A percentile compares a stretch with the other conserved stretches of the same genome.
phyloP scores from a whole-genome alignment of 2,329 filamentous ascomycete species.

The Fusarium marasasianum region DNA sequence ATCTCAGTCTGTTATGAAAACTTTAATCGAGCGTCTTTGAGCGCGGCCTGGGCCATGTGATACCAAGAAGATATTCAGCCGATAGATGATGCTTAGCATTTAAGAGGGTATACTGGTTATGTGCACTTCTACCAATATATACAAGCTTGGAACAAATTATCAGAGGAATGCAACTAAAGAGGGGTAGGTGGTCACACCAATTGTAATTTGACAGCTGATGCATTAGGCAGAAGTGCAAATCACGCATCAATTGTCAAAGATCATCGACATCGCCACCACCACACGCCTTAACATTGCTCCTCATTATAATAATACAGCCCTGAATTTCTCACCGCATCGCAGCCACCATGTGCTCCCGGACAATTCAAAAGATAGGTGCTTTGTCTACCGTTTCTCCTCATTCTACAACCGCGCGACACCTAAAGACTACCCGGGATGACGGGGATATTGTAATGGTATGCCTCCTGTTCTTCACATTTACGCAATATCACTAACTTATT shows the following conservation, averaged over 20 bases:
- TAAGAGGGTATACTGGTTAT: rapidly evolving
- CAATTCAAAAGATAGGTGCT: not conserved
- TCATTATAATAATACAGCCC: not conserved
- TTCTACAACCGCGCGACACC: not conserved
- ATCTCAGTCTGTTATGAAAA: too few relatives aligned
- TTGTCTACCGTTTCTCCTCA: rapidly evolving
- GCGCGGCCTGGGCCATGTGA: too few relatives aligned
- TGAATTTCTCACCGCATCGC: not conserved
- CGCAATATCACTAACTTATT: not conserved
- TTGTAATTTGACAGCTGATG: not conserved
- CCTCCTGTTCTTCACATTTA: not conserved
- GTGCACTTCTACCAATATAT: not conserved
- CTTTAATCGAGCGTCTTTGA: too few relatives aligned
- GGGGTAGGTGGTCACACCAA: rapidly evolving
- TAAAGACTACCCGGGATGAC: not conserved
- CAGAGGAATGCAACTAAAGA: not conserved
- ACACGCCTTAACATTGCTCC: not conserved
- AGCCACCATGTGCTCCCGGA: not conserved
- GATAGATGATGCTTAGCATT: rapidly evolving
- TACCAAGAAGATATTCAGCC: rapidly evolving
- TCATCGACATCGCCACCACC: not conserved
- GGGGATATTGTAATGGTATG: not conserved
- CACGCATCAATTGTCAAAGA: not conserved
- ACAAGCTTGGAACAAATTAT: rapidly evolving
- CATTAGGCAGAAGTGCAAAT: constrained; percentile 3